Evolutionary conservation across 129 eudicot species (phyloP).

Genomic region (Pittosporum tobira): DNA sequence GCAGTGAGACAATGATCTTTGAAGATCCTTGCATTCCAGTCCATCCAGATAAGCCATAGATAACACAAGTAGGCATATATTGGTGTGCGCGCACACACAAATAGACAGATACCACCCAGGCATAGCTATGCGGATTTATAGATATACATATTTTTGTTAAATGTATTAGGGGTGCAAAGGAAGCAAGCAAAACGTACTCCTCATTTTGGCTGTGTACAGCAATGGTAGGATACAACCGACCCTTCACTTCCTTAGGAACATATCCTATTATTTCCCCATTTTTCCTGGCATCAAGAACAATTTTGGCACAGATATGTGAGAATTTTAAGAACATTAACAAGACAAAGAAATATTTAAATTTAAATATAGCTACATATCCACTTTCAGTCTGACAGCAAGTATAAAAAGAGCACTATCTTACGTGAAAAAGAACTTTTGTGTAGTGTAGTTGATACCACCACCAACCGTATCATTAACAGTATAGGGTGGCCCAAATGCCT

Average conservation of each 20-base stretch:
- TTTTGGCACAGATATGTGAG: constrained; percentile 7
- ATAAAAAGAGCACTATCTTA: constrained; percentile 25
- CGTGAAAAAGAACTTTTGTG: constrained; percentile 81
- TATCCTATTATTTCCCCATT: constrained; percentile 70
- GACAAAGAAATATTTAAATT: neutral
- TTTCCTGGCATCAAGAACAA: constrained; percentile 44
- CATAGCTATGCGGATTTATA: neutral
- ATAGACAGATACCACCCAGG: too few species aligned
- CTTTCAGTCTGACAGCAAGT: neutral
- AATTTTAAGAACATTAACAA: constrained; percentile 1
- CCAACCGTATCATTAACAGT: constrained; percentile 77
- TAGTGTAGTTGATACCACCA: constrained; percentile 69
- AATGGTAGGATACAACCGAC: constrained; percentile 72
- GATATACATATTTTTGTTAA: too few species aligned
- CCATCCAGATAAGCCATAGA: too few species aligned
- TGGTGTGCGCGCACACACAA: too few species aligned
- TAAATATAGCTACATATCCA: neutral
- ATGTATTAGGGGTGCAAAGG: neutral
- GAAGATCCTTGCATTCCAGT: too few species aligned
- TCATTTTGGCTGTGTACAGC: constrained; percentile 95
- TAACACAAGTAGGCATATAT: too few species aligned
- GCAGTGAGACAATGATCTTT: too few species aligned
- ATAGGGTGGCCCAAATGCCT: constrained; percentile 61
- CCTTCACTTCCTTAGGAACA: constrained; percentile 56
- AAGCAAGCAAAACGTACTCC: constrained; percentile 52